Base-by-base conservation (phyloP, 2,329 filamentous ascomycete species). In the Trichoderma cornu-damae region DNA sequence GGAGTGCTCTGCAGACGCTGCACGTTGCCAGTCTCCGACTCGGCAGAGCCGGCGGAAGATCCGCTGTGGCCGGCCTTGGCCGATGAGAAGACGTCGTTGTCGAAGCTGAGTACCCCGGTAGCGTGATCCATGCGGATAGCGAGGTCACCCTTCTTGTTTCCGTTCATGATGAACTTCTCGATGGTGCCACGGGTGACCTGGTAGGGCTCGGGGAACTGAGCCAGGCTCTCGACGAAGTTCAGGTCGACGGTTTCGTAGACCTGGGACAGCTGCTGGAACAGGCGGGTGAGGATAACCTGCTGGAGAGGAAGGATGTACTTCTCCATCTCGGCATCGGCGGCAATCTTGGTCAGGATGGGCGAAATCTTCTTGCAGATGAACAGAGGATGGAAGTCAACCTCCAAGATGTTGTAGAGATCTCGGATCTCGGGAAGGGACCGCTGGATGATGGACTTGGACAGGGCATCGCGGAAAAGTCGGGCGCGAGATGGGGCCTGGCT, bases 91-190 rank as follows among this genome's bases (percentile, higher is more conserved):
- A 99, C 91, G 72, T 99, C 94, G 55, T 90, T 95, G 73, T 99
- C 94, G 67, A 99, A 99, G 72, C 91, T 96, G 60, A 99, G 84
- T 49, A 96, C 89, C 60, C 94, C 91, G 54, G 92, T 93, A 61
- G 91, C 91, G 71, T 99, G 94, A 70, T 97, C 90, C 75, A 97
- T 90, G 61, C 94, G 91, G 67, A 99, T 95, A 54, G 94, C 89
- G 44, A 99, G 82, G 67, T 99, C 94, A 58, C 94, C 94, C 84
- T 99, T 99, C 85, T 99, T 99, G 83, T 96, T 97, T 62, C 94
- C 94, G 75, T 99, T 99, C 94, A 99, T 99, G 81, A 99, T 97
- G 81, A 99, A 99, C 79, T 97, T 99, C 80, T 99, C 94, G 64
- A 99, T 95, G 61, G 90, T 96, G 64, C 87, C 85, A 54, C 89